Evolutionary conservation across 768 basidiomycete species (phyloP), one percentile per base, ranked within the genome.

Genomic region (Leccinellum rugosiceps): DNA sequence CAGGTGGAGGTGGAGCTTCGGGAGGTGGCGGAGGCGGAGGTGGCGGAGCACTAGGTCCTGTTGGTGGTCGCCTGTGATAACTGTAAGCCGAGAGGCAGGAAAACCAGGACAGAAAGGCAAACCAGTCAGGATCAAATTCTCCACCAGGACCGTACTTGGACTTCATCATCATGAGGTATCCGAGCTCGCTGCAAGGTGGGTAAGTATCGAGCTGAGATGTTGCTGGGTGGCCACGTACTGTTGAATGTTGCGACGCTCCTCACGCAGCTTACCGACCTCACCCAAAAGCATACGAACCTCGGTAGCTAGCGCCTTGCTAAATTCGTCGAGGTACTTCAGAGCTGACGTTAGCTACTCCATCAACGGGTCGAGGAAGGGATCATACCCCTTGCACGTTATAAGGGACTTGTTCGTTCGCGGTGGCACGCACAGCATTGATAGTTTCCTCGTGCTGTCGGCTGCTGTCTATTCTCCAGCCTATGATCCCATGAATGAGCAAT

Each of bases 81-180:
- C 31, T 55, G 32, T 55, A 54, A 60, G 38, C 8, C 23, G 43
- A 55, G 32, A 7, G 7, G 13, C 35, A 4, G 17, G 21, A 6
- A 7, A 9, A 30, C 15, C n/a, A 31, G 19, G 34, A 50, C 21
- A 21, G 6, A 55, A n/a, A 17, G 23, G 51, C 73, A 61, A 35
- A 85, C 91, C 92, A 93, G n/a, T 89, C 85, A 8, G 86, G 81
- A 65, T 92, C 87, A 65, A 88, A 94, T 69, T 91, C 87, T 51
- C 92, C 92, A 55, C 90, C 90, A n/a, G 90, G 85, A 6, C 86
- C 86, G 62, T 91, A 90, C 67, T 88, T 88, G 41, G 88, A 79
- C 69, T 83, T 85, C 78, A 87, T 77, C 63, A 78, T 76, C 58
- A 93, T 71, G 25, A 94, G 75, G 56, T 78, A 82, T 26, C 88